Conservation (phyloP, 225 moss, liverwort and hornwort species). For the Lunularia cruciata region DNA sequence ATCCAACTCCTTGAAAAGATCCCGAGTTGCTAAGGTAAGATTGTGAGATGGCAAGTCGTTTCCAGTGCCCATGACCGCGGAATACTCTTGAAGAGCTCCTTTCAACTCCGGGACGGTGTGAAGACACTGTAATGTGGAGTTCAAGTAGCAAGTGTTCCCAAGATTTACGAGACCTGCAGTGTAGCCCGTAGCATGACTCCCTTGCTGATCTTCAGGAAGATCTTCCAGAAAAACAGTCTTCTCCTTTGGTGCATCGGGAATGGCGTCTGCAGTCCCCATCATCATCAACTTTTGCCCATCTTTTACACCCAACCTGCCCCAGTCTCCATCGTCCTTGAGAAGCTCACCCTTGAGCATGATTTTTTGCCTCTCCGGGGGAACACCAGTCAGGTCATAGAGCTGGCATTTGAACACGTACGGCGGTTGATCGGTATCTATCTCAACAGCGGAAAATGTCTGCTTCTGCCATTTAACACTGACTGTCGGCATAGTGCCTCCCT, state of each 20-base stretch:
- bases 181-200: conserved; percentile 59
- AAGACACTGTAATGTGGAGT: conserved; percentile 92
- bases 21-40: conserved; percentile 80
- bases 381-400: conserved; percentile 93
- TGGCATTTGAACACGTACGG: conserved; percentile 95
- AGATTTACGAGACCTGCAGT: conserved; percentile 88
- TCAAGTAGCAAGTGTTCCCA: conserved; percentile 97
- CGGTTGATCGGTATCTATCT: conserved; percentile 79
- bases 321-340: conserved; percentile 80
- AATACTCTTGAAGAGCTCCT: conserved; percentile 58
- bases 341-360: conserved; percentile 90
- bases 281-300: conserved; percentile 95
- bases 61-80: conserved; percentile 27
- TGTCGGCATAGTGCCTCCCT: conserved; percentile 46
- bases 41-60: conserved; percentile 64
- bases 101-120: conserved; percentile 93
- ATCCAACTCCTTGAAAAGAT: conserved; percentile 81
- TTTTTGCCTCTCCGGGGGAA: conserved; percentile 94
- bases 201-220: conserved; percentile 83
- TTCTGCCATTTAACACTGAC: conserved; percentile 99
- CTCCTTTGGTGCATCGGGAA: conserved; percentile 79
- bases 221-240: conserved; percentile 83
- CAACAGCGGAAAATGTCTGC: conserved; percentile 78
- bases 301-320: conserved; percentile 75
- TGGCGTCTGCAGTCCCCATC: conserved; percentile 89